These are phyloP conservation scores for Ceratocystis huliohia DNA, from an alignment of 2,329 filamentous ascomycete genomes.

Conservation along the genomic window DNA sequence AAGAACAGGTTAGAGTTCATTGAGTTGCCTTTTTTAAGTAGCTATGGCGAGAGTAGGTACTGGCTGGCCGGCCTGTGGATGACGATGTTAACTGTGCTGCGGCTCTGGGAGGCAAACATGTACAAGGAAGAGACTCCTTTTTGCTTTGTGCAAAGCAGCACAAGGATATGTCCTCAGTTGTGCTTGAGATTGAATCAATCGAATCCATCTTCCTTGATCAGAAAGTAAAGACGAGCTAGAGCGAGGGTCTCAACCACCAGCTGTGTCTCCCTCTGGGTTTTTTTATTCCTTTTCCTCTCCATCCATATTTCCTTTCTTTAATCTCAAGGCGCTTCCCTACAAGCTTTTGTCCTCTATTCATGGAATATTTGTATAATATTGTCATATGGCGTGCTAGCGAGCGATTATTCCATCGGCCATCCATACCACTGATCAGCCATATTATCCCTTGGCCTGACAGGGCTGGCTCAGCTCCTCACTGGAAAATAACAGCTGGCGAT, in stretches of 20 bases:
- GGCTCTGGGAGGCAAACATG: too few species aligned
- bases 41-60: too few species aligned
- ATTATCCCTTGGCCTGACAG: background rate
- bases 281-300: background rate
- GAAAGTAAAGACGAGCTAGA: too few species aligned
- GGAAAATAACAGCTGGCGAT: background rate
- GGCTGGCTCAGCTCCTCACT: background rate
- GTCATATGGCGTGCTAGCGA: constrained; percentile 6
- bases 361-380: background rate
- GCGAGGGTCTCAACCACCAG: background rate
- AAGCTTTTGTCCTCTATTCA: background rate
- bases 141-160: too few species aligned
- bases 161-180: too few species aligned
- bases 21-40: too few species aligned
- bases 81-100: too few species aligned
- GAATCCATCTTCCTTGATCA: too few species aligned
- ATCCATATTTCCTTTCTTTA: background rate
- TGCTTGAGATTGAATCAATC: too few species aligned
- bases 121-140: too few species aligned
- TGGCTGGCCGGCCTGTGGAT: too few species aligned
- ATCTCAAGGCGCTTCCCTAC: background rate
- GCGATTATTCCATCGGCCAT: constrained; percentile 10
- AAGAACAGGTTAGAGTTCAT: too few species aligned
- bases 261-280: background rate
- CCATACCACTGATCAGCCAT: constrained; percentile 10